phyloP scores from a whole-genome alignment of 2,329 filamentous ascomycete species.

The Tolypocladium endophyticum region DNA sequence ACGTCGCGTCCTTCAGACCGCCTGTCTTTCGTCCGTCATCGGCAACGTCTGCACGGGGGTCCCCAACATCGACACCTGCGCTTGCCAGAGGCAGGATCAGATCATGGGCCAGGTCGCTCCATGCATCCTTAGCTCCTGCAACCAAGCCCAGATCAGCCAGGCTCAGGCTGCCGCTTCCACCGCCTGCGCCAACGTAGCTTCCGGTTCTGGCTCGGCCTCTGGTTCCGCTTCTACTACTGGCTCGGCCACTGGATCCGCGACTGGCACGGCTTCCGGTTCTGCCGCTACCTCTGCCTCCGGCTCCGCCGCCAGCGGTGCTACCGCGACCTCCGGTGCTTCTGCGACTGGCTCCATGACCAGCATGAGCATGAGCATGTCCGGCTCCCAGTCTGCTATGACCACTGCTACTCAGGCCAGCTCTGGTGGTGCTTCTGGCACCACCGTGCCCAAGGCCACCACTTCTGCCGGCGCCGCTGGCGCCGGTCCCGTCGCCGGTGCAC shows the following conservation, averaged over 20 bases:
- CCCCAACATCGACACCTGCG: constrained; percentile 27
- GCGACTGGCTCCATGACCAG: background rate
- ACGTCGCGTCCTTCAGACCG: constrained; percentile 8
- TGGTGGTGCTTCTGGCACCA: background rate
- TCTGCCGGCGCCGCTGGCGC: constrained; percentile 9
- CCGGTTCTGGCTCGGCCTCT: background rate
- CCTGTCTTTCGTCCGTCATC: constrained; percentile 25
- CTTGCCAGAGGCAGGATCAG: constrained; percentile 24
- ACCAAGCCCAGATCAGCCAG: constrained; percentile 15
- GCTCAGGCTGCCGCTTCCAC: constrained; percentile 19
- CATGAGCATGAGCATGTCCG: background rate
- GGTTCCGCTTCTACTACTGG: background rate
- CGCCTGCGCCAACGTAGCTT: constrained; percentile 15
- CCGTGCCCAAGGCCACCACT: constrained; percentile 1
- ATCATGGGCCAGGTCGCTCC: constrained; percentile 16
- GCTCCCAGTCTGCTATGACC: background rate
- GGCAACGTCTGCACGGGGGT: too few species aligned
- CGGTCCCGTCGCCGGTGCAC: constrained; percentile 15
- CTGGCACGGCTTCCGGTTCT: background rate
- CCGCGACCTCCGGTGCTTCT: background rate
- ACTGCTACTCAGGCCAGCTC: background rate
- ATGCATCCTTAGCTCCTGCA: constrained; percentile 25
- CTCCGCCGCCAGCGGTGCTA: background rate
- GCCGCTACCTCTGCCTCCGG: background rate
- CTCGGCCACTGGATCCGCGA: background rate